These are phyloP conservation scores for Blastomyces emzantsi DNA, from an alignment of 2,329 filamentous ascomycete genomes.

Conservation along the genomic window DNA sequence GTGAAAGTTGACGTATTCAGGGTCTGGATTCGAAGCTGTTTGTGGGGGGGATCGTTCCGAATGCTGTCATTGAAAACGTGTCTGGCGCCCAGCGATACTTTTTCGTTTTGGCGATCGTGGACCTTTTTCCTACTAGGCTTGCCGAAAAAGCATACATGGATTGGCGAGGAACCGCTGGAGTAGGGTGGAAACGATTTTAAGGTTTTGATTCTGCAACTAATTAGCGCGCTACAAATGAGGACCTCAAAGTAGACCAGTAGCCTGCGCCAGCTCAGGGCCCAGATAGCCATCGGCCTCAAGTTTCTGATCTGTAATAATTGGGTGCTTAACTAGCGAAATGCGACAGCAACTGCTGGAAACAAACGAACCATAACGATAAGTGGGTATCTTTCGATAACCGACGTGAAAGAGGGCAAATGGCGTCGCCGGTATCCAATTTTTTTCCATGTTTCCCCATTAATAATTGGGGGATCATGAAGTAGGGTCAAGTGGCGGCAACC, in stretches of 20 bases:
- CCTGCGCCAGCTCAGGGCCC: background rate
- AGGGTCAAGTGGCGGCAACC: constrained; percentile 1
- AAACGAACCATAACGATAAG: background rate
- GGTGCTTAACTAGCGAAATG: background rate
- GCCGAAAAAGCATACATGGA: background rate
- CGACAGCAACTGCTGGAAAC: too few species aligned
- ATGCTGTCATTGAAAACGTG: background rate
- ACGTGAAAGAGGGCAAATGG: background rate
- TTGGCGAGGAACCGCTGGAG: background rate
- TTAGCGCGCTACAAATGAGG: background rate
- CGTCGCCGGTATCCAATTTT: background rate
- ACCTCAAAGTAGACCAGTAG: background rate
- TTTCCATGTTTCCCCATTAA: background rate
- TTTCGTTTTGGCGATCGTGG: background rate
- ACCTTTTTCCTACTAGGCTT: background rate
- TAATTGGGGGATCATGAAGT: background rate
- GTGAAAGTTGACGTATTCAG: constrained; percentile 1
- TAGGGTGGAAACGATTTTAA: background rate
- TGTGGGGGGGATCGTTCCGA: background rate
- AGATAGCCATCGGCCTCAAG: constrained; percentile 2
- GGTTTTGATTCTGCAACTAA: background rate
- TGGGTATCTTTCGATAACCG: background rate
- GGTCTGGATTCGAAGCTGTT: background rate
- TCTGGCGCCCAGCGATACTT: background rate
- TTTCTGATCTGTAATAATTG: constrained; percentile 6